Evolutionary conservation across 257 asterid genomes (phyloP), one percentile per base, ranked within the genome.

Genomic region (Penstemon newberryi): DNA sequence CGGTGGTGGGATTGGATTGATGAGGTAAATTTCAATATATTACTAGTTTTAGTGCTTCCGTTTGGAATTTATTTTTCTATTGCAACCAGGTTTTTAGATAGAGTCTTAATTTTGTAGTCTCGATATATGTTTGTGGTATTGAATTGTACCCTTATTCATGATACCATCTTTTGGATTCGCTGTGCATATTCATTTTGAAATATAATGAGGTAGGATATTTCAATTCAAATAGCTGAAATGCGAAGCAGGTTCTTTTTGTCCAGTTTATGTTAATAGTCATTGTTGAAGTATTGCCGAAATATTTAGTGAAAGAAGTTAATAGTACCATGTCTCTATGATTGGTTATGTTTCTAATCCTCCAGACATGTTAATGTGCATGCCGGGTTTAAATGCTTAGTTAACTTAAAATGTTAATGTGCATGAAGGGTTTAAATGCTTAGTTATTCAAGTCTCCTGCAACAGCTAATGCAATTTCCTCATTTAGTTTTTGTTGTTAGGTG

Each of bases 1-100:
- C 80, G 85, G 3, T 84, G 89, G 89, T 84, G 89, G 89, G 89
- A 84, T 71, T 84, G 87, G 87, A 77, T 84, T 73, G 87, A 81
- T 72, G 82, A 84, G 89, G 89, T 84, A 79, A 37, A 12, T 1
- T 38, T 66, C 18, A 39, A 9, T 25, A 41, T 33, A 8, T 15
- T 19, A 25, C 11, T 8, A 0, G 4, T 58, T 58, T 37, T 6
- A 33, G 11, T 9, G 63, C 44, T 57, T 8, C 4, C 42, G 4
- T 55, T 25, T 25, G 33, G 33, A 25, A 25, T 25, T 25, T 25
- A 25, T 25, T 25, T 25, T 25, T 25, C 33, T 25, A 25, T 25
- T 25, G 33, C 33, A 25, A 25, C 33, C 33, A 25, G 33, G 33
- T 25, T 25, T 25, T 25, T 25, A 25, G 33, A 25, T 6, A 36